Evolutionary conservation across 345 rosid species (phyloP).

Genomic region (Cardamine occulta): DNA sequence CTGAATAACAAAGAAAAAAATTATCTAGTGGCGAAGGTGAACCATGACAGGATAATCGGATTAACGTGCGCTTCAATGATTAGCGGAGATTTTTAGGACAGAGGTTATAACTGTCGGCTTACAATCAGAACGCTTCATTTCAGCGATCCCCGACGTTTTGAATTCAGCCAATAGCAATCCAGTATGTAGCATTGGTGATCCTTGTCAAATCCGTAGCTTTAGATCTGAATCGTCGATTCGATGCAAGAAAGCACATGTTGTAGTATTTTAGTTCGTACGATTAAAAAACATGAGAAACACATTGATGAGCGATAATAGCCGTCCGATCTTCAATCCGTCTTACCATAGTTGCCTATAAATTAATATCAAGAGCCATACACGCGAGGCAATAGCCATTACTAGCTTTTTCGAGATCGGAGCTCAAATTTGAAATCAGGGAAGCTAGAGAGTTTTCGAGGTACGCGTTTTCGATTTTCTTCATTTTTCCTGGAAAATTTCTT

Average conservation of each 20-base stretch:
- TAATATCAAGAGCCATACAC: constrained; percentile 23
- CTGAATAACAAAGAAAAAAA: too few relatives aligned
- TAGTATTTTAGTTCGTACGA: constrained; percentile 20
- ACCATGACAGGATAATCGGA: too few relatives aligned
- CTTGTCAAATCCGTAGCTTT: background rate
- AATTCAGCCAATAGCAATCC: constrained; percentile 23
- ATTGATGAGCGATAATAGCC: constrained; percentile 30
- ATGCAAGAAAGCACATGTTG: constrained; percentile 37
- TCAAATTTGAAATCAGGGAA: constrained; percentile 20
- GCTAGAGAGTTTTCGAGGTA: constrained; percentile 26
- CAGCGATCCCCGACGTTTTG: constrained; percentile 7
- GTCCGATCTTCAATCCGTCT: constrained; percentile 19
- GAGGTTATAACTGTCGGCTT: background rate
- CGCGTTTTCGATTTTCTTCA: background rate
- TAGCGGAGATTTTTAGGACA: too few relatives aligned
- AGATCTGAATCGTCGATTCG: constrained; percentile 17
- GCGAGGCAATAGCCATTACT: background rate
- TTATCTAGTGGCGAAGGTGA: too few relatives aligned
- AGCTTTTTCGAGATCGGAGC: background rate
- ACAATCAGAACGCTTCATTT: background rate
- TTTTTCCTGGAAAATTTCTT: background rate
- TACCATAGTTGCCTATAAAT: constrained; percentile 39
- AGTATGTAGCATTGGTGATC: background rate
- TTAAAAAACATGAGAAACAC: constrained; percentile 42
- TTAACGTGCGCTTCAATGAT: too few relatives aligned